Evolutionary conservation across 169 alveolate species (phyloP).

Genomic region (Eimeria falciformis): DNA sequence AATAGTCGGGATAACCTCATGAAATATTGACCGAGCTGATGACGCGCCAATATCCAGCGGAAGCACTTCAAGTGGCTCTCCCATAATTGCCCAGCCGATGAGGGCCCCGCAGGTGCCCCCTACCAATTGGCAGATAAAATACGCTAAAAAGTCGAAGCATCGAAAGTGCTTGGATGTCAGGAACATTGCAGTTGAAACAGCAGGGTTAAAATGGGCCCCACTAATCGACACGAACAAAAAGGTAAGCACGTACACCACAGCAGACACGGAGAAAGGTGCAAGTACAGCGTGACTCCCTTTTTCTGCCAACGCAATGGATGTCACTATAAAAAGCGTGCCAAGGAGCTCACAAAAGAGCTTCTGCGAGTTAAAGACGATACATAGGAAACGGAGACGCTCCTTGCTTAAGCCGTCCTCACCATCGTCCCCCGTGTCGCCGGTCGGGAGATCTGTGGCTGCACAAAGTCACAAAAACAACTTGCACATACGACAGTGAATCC

Average conservation of each 20-base stretch:
- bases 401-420: slow-evolving; percentile 50
- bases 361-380: slow-evolving; percentile 51
- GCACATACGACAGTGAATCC: not conserved
- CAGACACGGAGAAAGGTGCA: slow-evolving; percentile 71
- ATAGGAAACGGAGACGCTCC: slow-evolving; percentile 44
- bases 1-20: slow-evolving; percentile 77
- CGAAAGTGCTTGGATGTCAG: slow-evolving; percentile 71
- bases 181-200: slow-evolving; percentile 72
- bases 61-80: slow-evolving; percentile 75
- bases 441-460: slow-evolving; percentile 66
- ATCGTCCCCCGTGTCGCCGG: slow-evolving; percentile 47
- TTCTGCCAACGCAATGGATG: slow-evolving; percentile 69
- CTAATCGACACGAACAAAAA: slow-evolving; percentile 73
- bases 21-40: slow-evolving; percentile 73
- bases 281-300: slow-evolving; percentile 51
- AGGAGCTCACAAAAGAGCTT: slow-evolving; percentile 72
- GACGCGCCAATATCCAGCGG: slow-evolving; percentile 76
- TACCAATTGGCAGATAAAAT: slow-evolving; percentile 59
- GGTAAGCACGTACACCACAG: slow-evolving; percentile 69
- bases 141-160: slow-evolving; percentile 47
- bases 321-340: slow-evolving; percentile 60
- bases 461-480: not conserved
- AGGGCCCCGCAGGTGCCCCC: slow-evolving; percentile 74
- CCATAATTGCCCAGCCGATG: slow-evolving; percentile 76
- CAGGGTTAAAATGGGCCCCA: slow-evolving; percentile 78